Evolutionary conservation across 2,329 filamentous ascomycete species (phyloP).

Genomic region (Pseudogymnoascus sp.): DNA sequence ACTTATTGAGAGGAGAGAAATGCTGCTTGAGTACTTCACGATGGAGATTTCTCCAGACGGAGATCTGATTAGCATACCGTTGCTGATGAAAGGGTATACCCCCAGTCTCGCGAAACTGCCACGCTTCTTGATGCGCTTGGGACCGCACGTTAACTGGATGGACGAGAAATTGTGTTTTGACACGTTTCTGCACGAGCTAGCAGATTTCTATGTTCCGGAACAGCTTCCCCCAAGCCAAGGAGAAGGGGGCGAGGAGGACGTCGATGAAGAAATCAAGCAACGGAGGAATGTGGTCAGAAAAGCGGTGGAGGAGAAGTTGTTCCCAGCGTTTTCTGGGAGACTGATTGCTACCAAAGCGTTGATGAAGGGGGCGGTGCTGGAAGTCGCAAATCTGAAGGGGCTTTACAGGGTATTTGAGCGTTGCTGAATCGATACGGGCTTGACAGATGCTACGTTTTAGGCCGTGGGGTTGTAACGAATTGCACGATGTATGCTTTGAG

Average conservation of each 20-base stretch:
- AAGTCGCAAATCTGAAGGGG: conserved; percentile 86
- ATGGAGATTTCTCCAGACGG: conserved; percentile 72
- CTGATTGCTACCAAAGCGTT: conserved; percentile 73
- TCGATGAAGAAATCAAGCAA: conserved; percentile 42
- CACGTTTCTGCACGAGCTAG: conserved; percentile 75
- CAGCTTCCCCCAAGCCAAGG: conserved; percentile 52
- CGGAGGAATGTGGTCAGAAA: conserved; percentile 62
- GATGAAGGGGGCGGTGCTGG: conserved; percentile 65
- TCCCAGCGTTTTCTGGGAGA: conserved; percentile 77
- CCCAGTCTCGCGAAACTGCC: conserved; percentile 82
- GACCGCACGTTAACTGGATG: conserved; percentile 80
- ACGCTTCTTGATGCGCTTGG: conserved; percentile 76
- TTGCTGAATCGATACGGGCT: conserved; percentile 47
- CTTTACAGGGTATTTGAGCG: conserved; percentile 92
- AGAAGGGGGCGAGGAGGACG: conserved; percentile 30
- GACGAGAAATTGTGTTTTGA: conserved; percentile 81
- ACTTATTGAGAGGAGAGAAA: conserved; percentile 67
- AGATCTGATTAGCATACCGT: conserved; percentile 67
- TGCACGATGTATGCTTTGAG: not conserved
- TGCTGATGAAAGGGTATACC: conserved; percentile 81
- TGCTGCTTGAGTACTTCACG: conserved; percentile 89
- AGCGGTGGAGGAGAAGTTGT: conserved; percentile 76
- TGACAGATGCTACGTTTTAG: not conserved
- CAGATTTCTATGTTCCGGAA: conserved; percentile 85
- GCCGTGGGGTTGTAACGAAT: not conserved